phyloP scores from a whole-genome alignment of 2,329 filamentous ascomycete species.

The Simplicillium aogashimaense region DNA sequence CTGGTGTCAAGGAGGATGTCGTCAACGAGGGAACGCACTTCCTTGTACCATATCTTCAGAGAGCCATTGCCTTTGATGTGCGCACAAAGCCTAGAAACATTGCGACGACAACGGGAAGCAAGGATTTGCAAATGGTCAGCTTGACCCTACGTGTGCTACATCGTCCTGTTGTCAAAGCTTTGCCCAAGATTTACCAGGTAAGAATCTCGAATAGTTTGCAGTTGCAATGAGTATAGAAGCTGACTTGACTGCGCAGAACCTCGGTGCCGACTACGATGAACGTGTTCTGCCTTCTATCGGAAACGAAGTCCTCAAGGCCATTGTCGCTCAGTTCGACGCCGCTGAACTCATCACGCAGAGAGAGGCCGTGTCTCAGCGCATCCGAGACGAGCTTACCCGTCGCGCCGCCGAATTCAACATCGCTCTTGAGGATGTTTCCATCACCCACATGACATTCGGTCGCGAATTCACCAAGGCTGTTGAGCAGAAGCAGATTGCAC shows the following conservation, averaged over 20 bases:
- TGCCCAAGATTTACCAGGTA: conserved; percentile 99
- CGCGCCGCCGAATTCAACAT: conserved; percentile 98
- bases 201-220: conserved; percentile 2
- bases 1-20: conserved; percentile 86
- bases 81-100: conserved; percentile 96
- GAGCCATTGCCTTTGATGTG: conserved; percentile 91
- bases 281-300: conserved; percentile 96
- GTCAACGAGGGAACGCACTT: conserved; percentile 97
- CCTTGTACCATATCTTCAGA: conserved; percentile 90
- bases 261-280: conserved; percentile 97
- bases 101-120: conserved; percentile 92
- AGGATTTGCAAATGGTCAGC: conserved; percentile 99
- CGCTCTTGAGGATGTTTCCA: conserved; percentile 94
- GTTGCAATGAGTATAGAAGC: conserved; percentile 4
- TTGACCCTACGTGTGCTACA: conserved; percentile 92
- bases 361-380: conserved; percentile 91
- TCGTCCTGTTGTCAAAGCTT: conserved; percentile 79
- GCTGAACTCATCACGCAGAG: conserved; percentile 98
- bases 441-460: conserved; percentile 99
- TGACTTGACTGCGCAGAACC: conserved; percentile 51
- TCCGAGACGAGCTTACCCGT: conserved; percentile 83
- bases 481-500: conserved; percentile 99
- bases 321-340: conserved; percentile 97
- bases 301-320: conserved; percentile 98
- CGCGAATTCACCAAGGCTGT: conserved; percentile 98